These are phyloP conservation scores for Cladobotryum protrusum DNA, from an alignment of 2,329 filamentous ascomycete species.

Conservation along the genomic window DNA sequence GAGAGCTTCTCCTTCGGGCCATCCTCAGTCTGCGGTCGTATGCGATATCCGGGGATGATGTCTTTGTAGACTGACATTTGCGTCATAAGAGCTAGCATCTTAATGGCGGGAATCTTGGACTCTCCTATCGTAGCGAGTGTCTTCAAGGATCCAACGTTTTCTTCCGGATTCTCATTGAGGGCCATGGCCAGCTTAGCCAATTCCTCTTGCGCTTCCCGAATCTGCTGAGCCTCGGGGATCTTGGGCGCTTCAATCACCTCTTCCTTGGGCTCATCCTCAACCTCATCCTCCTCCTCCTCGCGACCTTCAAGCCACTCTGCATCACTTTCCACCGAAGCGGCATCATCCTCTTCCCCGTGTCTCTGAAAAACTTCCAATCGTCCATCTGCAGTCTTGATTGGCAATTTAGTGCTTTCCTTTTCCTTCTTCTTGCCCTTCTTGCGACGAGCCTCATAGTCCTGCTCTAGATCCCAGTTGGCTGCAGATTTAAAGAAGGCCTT, in stretches of 20 bases:
- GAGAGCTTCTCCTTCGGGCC: slow-evolving; percentile 74
- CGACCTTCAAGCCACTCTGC: slow-evolving; percentile 58
- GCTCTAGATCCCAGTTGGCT: slow-evolving; percentile 82
- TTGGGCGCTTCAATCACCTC: slow-evolving; percentile 49
- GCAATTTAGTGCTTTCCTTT: slow-evolving; percentile 67
- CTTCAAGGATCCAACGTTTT: slow-evolving; percentile 75
- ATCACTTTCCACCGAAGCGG: slow-evolving; percentile 49
- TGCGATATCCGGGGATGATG: slow-evolving; percentile 91
- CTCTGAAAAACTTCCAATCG: slow-evolving; percentile 55
- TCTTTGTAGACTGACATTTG: slow-evolving; percentile 92
- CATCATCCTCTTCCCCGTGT: slow-evolving; percentile 53
- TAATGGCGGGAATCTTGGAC: slow-evolving; percentile 64
- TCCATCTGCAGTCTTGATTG: slow-evolving; percentile 81
- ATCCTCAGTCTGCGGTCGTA: slow-evolving; percentile 73
- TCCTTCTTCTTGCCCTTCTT: slow-evolving; percentile 72
- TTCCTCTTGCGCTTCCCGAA: slow-evolving; percentile 85
- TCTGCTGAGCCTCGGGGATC: slow-evolving; percentile 70
- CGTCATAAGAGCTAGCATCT: slow-evolving; percentile 79
- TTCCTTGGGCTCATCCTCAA: slow-evolving; percentile 41
- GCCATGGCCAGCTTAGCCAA: slow-evolving; percentile 73
- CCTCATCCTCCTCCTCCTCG: slow-evolving; percentile 38
- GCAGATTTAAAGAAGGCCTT: slow-evolving; percentile 67
- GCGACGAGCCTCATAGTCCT: slow-evolving; percentile 78
- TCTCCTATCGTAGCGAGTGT: slow-evolving; percentile 67
- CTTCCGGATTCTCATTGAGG: slow-evolving; percentile 89